These are phyloP conservation scores for Debaryomyces maramus DNA, from an alignment of 805 yeast genomes.

Conservation along the genomic window DNA sequence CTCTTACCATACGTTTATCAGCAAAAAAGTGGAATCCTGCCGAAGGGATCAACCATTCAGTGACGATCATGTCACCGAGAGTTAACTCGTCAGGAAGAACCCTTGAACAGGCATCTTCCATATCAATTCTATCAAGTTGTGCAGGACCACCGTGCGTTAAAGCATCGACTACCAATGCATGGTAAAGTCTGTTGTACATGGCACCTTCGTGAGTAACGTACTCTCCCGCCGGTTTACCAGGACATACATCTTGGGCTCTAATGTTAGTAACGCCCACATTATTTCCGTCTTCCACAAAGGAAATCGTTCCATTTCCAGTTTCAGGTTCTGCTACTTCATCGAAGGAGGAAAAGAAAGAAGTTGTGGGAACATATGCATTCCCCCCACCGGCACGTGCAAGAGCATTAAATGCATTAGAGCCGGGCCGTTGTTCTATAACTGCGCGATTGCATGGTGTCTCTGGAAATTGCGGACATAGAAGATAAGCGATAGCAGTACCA, in stretches of 20 bases:
- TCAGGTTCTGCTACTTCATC: constrained; percentile 1
- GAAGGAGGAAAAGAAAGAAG: constrained; percentile 1
- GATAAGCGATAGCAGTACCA: no score
- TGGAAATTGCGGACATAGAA: no score
- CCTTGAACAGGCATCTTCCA: constrained; percentile 1
- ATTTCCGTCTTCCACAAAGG: background rate
- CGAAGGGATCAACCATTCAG: background rate
- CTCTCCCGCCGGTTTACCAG: constrained; percentile 1
- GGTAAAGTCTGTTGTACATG: background rate
- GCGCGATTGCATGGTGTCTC: no score
- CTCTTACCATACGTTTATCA: background rate
- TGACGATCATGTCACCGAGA: background rate
- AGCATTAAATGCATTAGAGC: background rate
- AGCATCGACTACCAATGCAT: constrained; percentile 3
- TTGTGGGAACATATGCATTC: constrained; percentile 2
- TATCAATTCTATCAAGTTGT: constrained; percentile 1
- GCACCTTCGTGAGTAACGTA: constrained; percentile 2
- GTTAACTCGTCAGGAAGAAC: constrained; percentile 2
- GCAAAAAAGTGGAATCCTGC: background rate
- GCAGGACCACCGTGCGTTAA: constrained; percentile 2
- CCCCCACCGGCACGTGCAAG: constrained; percentile 1
- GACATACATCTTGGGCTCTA: constrained; percentile 1
- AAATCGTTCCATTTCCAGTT: background rate
- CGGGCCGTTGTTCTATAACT: constrained; percentile 1
- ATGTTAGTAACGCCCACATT: background rate